Evolutionary conservation across 305 asterid species (phyloP), one percentile per base, ranked within the genome.

Genomic region (Withania somnifera): DNA sequence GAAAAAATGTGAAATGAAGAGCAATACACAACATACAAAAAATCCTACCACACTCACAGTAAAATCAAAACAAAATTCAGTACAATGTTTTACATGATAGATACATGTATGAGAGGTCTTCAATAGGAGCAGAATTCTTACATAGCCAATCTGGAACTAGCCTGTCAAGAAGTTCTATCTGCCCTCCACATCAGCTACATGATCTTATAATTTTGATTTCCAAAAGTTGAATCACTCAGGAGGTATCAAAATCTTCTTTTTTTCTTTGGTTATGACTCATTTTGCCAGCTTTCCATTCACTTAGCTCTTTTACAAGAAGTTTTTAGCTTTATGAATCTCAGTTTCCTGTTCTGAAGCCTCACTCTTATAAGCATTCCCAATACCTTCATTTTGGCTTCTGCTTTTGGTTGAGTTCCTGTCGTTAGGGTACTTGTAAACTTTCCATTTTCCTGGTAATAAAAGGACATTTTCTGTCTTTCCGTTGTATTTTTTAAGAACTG

Each of bases 121-220:
- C 98, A 85, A 93, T 90, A 17, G 89, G 83, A 22, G 87, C 88
- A 87, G 83, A 45, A 82, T 88, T 88, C 91, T 92, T 90, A 53
- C 66, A 89, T 73, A 95, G 86, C 98, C 98, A 95, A 85, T 91
- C 94, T 52, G 98, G 98, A 84, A 91, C 97, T 80, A 90, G 89
- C 87, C 90, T 90, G 90, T 92, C 98, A 51, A 95, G 95, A 84
- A 79, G 86, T 79, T 89, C 97, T 89, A 95, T 81, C 82, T 90
- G 89, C 73, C 63, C 88, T 91, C 97, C 83, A 92, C 89, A 86
- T 93, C 90, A 30, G 5, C 38, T 4, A 34, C 5, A 34, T 34
- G 38, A 34, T 3, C 5, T 5, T 42, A 45, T 71, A 22, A 24
- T 24, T 71, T 42, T 13, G 22, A 22, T 42, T 40, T 69, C 22